Conservation (phyloP, 1,284 basidiomycete genomes). For the Apiotrichum laibachii region DNA sequence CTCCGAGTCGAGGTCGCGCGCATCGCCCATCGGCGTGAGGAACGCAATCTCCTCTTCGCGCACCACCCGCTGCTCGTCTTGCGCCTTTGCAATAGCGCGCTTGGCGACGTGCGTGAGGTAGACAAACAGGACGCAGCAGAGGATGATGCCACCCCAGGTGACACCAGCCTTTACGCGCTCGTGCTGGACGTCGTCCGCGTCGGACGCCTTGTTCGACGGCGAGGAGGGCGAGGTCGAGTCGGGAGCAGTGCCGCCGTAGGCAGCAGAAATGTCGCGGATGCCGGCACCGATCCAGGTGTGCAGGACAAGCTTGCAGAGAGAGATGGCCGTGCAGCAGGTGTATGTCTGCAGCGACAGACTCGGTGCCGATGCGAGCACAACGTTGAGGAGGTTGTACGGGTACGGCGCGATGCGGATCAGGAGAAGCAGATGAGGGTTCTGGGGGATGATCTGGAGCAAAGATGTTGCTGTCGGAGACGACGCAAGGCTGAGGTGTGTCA, state of each 20-base stretch:
- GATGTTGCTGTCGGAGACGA: slow-evolving; percentile 42
- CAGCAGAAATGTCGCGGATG: slow-evolving; percentile 38
- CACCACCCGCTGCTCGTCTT: slow-evolving; percentile 27
- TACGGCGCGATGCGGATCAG: slow-evolving; percentile 56
- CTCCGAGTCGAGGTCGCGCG: slow-evolving; percentile 6
- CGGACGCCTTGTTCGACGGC: slow-evolving; percentile 1
- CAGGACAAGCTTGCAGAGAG: slow-evolving; percentile 53
- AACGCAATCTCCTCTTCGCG: slow-evolving; percentile 24
- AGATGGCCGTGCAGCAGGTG: slow-evolving; percentile 54
- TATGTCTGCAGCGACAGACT: slow-evolving; percentile 54
- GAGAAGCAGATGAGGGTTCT: slow-evolving; percentile 53
- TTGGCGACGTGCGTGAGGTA: slow-evolving; percentile 55
- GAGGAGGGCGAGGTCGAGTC: neutral
- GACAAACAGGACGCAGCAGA: slow-evolving; percentile 54
- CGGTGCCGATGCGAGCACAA: slow-evolving; percentile 54
- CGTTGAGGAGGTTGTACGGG: slow-evolving; percentile 57
- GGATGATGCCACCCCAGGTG: slow-evolving; percentile 42
- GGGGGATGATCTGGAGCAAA: slow-evolving; percentile 44
- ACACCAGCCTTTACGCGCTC: slow-evolving; percentile 36
- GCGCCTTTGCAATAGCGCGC: slow-evolving; percentile 43
- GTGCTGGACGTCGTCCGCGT: slow-evolving; percentile 15
- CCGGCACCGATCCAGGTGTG: slow-evolving; percentile 46
- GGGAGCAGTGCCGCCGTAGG: slow-evolving; percentile 6
- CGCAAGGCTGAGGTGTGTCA: slow-evolving; percentile 27
- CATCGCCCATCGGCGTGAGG: slow-evolving; percentile 14